Conservation (phyloP, 1,139 yeast species). For the Arxiozyma telluris region DNA sequence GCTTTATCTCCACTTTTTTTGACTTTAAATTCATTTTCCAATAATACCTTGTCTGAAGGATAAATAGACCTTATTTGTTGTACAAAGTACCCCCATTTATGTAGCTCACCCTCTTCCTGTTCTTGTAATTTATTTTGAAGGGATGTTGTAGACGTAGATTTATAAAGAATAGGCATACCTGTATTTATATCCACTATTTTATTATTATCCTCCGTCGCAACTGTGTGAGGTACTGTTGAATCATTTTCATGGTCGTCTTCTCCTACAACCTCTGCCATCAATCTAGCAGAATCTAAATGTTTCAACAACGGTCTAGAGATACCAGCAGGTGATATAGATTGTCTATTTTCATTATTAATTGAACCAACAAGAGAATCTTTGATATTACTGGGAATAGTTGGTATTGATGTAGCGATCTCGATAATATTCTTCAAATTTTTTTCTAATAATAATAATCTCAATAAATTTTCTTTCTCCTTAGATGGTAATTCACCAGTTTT, state of each 20-base stretch:
- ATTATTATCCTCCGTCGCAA: conserved; percentile 49
- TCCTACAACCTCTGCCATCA: conserved; percentile 10
- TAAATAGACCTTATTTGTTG: conserved; percentile 40
- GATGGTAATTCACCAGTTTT: conserved; percentile 47
- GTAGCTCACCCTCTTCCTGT: conserved; percentile 86
- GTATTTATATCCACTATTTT: conserved; percentile 58
- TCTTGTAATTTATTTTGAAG: conserved; percentile 67
- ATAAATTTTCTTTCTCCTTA: conserved; percentile 64
- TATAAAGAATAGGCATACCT: conserved; percentile 60
- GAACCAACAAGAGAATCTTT: not conserved
- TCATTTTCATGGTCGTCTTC: conserved; percentile 8
- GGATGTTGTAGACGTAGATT: conserved; percentile 51
- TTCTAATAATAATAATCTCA: conserved; percentile 55
- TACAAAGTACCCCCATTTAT: conserved; percentile 70
- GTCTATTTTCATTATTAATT: not conserved
- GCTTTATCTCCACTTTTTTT: not conserved
- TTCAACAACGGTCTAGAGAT: conserved; percentile 13
- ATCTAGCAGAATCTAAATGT: conserved; percentile 20
- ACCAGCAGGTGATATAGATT: not conserved
- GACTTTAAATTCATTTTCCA: not conserved
- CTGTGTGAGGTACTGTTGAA: conserved; percentile 47
- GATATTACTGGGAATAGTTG: conserved; percentile 9
- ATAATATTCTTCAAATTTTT: conserved; percentile 57
- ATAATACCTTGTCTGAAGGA: not conserved
- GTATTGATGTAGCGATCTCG: conserved; percentile 38